Evolutionary conservation across 169 alveolate genomes (phyloP).

Genomic region (Perkinsus olseni): DNA sequence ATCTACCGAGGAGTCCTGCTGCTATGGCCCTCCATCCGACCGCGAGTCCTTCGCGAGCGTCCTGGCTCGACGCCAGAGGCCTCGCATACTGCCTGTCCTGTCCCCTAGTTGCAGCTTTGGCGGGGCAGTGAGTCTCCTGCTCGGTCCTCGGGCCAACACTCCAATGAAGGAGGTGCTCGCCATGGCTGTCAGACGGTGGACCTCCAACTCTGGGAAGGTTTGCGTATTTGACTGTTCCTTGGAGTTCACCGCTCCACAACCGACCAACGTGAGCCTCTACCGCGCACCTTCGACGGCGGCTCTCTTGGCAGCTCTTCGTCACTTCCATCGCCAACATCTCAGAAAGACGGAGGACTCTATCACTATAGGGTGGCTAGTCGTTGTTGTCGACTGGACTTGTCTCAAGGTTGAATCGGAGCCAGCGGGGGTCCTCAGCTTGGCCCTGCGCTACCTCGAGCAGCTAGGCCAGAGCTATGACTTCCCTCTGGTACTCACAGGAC

Average conservation of each 20-base stretch:
- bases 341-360: not conserved
- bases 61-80: not conserved
- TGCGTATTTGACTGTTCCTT: not conserved
- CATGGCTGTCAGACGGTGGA: not conserved
- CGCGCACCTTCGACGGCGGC: not conserved
- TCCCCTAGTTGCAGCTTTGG: not conserved
- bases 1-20: not conserved
- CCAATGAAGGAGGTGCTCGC: not conserved
- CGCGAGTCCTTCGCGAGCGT: not conserved
- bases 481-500: not conserved
- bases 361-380: not conserved
- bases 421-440: not conserved
- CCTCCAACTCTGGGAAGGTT: not conserved
- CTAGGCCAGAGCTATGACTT: not conserved
- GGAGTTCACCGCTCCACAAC: not conserved
- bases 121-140: not conserved
- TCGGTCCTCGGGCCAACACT: not conserved
- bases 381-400: not conserved
- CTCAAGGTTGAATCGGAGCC: not conserved
- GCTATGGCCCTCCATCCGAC: not conserved
- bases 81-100: not conserved
- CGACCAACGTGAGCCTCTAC: not conserved
- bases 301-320: not conserved
- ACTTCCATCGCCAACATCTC: not conserved
- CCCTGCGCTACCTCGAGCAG: not conserved